These are phyloP conservation scores for Tetradesmus obliquus DNA, from an alignment of 139 green algal species.

Conservation along the genomic window DNA sequence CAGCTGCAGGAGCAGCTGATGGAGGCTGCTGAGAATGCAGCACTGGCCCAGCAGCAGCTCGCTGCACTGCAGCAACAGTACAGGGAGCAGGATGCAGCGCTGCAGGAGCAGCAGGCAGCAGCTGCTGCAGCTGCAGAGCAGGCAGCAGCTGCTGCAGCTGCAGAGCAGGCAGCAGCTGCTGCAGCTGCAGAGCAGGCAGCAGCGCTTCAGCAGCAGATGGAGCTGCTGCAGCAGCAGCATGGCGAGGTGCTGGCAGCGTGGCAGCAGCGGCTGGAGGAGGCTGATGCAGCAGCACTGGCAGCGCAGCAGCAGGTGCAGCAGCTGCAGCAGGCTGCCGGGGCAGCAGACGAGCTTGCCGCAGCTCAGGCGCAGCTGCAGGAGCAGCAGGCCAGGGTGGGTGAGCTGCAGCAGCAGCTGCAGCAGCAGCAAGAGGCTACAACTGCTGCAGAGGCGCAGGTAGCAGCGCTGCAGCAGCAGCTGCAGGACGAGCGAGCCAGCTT, in stretches of 20 bases:
- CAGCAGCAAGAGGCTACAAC: neutral
- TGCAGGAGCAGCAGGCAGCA: conserved; percentile 10
- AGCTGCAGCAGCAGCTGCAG: neutral
- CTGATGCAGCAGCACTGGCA: conserved; percentile 15
- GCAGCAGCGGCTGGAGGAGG: conserved; percentile 38
- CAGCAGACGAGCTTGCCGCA: conserved; percentile 16
- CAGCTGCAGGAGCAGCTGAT: conserved; percentile 35
- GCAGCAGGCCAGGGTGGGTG: neutral
- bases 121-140: neutral
- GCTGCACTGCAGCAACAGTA: conserved; percentile 6
- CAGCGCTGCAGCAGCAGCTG: conserved; percentile 26
- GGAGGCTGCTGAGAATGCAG: conserved; percentile 11
- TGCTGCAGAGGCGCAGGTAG: conserved; percentile 16
- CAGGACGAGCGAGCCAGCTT: conserved; percentile 10
- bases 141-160: conserved; percentile 23
- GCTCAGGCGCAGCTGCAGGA: neutral
- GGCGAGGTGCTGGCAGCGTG: conserved; percentile 25
- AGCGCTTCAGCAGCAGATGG: neutral
- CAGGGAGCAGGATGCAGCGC: neutral
- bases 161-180: conserved; percentile 12
- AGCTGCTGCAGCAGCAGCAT: conserved; percentile 40
- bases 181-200: neutral
- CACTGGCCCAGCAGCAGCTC: conserved; percentile 10
- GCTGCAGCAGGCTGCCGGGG: conserved; percentile 7
- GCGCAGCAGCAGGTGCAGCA: conserved; percentile 25